Conservation (phyloP, 768 basidiomycete species). For the Termitomyces eurrhizus region DNA sequence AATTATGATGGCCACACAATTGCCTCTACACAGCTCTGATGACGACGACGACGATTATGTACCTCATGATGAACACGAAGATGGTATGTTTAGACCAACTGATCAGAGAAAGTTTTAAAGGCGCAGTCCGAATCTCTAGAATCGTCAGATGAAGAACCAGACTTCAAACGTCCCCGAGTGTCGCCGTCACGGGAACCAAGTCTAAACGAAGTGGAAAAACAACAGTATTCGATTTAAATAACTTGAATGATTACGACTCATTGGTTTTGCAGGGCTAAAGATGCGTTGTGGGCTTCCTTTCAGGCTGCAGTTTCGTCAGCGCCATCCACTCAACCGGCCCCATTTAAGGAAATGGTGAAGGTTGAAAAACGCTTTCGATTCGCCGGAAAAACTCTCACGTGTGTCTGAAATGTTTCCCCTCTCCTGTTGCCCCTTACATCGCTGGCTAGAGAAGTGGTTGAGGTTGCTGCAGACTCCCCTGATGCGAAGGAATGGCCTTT, state of each 20-base stretch:
- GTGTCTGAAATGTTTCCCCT: conserved; percentile 23
- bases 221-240: conserved; percentile 32
- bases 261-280: conserved; percentile 43
- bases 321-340: conserved; percentile 15
- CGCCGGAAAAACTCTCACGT: conserved; percentile 76
- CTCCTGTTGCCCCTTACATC: conserved; percentile 5
- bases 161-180: conserved; percentile 30
- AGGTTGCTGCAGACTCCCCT: conserved; percentile 67
- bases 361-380: conserved; percentile 68
- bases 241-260: conserved; percentile 4
- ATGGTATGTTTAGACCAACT: conserved; percentile 22
- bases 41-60: conserved; percentile 74
- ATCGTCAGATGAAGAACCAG: conserved; percentile 34
- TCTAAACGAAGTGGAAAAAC: conserved; percentile 37
- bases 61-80: conserved; percentile 38
- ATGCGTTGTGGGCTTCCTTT: conserved; percentile 65
- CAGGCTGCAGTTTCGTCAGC: conserved; percentile 52
- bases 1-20: conserved; percentile 15
- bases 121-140: conserved; percentile 27
- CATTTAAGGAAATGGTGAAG: conserved; percentile 48
- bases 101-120: neutral
- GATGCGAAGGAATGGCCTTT: conserved; percentile 77
- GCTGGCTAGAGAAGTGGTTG: conserved; percentile 60
- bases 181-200: conserved; percentile 20
- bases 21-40: conserved; percentile 36